phyloP scores from a whole-genome alignment of 495 filamentous ascomycete genomes.

The Wilcoxina mikolae region DNA sequence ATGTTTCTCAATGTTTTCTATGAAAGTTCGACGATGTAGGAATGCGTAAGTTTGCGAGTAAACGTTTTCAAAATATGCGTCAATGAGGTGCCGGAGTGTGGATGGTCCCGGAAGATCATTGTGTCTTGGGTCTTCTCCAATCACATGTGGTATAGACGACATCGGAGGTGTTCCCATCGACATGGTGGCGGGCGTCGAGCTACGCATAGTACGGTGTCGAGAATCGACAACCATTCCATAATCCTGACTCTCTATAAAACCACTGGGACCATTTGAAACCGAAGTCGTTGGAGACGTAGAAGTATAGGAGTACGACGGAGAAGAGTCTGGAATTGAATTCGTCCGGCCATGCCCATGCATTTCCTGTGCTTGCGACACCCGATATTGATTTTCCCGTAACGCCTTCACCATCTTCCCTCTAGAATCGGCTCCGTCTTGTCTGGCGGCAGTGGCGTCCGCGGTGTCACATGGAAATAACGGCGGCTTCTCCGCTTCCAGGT shows the following conservation, averaged over 20 bases:
- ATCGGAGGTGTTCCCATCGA: constrained; percentile 15
- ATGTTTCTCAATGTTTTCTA: constrained; percentile 17
- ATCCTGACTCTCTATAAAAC: not conserved
- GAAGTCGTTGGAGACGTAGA: constrained; percentile 20
- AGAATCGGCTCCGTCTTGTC: constrained; percentile 4
- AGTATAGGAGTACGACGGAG: constrained; percentile 12
- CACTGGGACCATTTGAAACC: constrained; percentile 11
- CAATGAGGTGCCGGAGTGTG: constrained; percentile 12
- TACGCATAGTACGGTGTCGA: not conserved
- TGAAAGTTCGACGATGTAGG: constrained; percentile 22
- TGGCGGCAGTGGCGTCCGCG: constrained; percentile 8
- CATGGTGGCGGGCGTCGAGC: constrained; percentile 15
- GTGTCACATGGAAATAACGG: constrained; percentile 8
- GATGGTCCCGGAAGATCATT: constrained; percentile 9
- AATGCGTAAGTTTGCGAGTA: constrained; percentile 30
- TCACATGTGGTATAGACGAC: constrained; percentile 10
- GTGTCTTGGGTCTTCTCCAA: constrained; percentile 24
- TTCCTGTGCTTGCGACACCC: constrained; percentile 2
- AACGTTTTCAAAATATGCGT: constrained; percentile 24
- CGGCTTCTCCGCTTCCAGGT: constrained; percentile 10
- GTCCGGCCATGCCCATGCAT: constrained; percentile 4
- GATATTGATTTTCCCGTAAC: constrained; percentile 4
- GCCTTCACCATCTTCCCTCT: constrained; percentile 11
- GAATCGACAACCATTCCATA: not conserved
- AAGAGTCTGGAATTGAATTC: constrained; percentile 11